phyloP scores from a whole-genome alignment of 495 filamentous ascomycete species.

The Trichoderma parareesei region DNA sequence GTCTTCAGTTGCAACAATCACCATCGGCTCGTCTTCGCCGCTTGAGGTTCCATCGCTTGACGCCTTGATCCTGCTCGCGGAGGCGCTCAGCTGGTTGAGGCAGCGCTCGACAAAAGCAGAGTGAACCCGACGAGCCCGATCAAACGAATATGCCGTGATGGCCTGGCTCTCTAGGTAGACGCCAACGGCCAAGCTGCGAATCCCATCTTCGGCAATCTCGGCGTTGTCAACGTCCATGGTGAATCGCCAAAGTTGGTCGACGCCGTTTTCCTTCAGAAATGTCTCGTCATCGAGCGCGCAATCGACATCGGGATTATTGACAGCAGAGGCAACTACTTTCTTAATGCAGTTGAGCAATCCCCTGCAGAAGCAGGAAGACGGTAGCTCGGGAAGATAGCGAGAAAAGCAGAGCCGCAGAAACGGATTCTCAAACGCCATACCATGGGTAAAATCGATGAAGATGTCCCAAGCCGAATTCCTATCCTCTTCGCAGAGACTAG shows the following conservation, averaged over 20 bases:
- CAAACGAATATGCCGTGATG: conserved; percentile 34
- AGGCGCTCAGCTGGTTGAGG: conserved; percentile 60
- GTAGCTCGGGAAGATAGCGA: conserved; percentile 55
- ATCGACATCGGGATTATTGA: conserved; percentile 27
- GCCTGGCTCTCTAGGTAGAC: conserved; percentile 57
- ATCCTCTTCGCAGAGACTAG: conserved; percentile 45
- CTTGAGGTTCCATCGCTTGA: conserved; percentile 32
- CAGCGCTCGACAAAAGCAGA: conserved; percentile 70
- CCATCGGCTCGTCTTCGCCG: conserved; percentile 44
- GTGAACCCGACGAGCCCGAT: conserved; percentile 55
- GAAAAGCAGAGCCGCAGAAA: conserved; percentile 61
- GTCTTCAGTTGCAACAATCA: conserved; percentile 32
- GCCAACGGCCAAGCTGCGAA: conserved; percentile 55
- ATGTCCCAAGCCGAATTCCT: conserved; percentile 59
- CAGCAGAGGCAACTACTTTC: conserved; percentile 30
- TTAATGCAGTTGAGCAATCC: conserved; percentile 62
- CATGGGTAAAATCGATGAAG: conserved; percentile 44
- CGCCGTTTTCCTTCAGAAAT: conserved; percentile 40
- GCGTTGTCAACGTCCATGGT: conserved; percentile 61
- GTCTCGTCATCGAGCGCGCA: conserved; percentile 37
- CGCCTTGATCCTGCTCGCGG: conserved; percentile 53
- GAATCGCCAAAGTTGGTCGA: conserved; percentile 78
- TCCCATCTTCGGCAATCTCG: conserved; percentile 61
- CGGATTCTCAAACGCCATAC: conserved; percentile 40
- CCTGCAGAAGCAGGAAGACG: conserved; percentile 55